These are phyloP conservation scores for Colletotrichum gigasporum DNA, from an alignment of 2,329 filamentous ascomycete genomes.

Conservation along the genomic window DNA sequence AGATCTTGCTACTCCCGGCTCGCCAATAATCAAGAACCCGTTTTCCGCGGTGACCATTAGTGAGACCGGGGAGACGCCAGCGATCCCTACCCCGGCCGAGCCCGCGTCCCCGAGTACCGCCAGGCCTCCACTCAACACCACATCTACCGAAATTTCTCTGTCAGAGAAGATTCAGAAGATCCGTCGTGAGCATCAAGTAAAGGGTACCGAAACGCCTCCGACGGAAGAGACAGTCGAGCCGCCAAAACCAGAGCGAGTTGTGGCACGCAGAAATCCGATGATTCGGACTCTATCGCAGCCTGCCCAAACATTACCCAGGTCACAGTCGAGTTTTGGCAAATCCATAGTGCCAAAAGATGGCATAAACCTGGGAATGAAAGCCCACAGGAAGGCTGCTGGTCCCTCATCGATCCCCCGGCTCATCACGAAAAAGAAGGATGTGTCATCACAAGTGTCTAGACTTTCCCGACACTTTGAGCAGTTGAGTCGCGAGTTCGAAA, in stretches of 20 bases:
- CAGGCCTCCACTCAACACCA: constrained; percentile 13
- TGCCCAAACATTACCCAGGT: constrained; percentile 54
- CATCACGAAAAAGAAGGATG: constrained; percentile 78
- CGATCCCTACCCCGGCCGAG: not conserved
- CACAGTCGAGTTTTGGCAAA: constrained; percentile 56
- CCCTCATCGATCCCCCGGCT: constrained; percentile 91
- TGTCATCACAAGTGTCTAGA: constrained; percentile 90
- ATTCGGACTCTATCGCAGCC: constrained; percentile 64
- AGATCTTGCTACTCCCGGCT: constrained; percentile 56
- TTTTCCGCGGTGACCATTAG: constrained; percentile 16
- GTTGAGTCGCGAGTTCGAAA: constrained; percentile 94
- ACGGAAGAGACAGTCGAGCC: constrained; percentile 35
- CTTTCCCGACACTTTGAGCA: constrained; percentile 97
- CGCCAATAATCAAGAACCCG: constrained; percentile 39
- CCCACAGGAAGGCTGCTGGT: constrained; percentile 60
- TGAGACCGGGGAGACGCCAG: not conserved
- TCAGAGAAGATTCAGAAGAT: constrained; percentile 61
- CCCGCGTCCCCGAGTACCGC: not conserved
- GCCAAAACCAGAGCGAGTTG: constrained; percentile 44
- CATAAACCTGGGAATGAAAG: constrained; percentile 73
- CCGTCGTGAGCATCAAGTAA: constrained; percentile 57
- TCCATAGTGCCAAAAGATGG: constrained; percentile 55
- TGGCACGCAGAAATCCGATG: constrained; percentile 60
- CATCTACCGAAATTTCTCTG: constrained; percentile 39
- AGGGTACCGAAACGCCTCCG: constrained; percentile 41